Evolutionary conservation across 2,329 filamentous ascomycete species (phyloP), one percentile per base, ranked within the genome.

Genomic region (Colletotrichum navitas): DNA sequence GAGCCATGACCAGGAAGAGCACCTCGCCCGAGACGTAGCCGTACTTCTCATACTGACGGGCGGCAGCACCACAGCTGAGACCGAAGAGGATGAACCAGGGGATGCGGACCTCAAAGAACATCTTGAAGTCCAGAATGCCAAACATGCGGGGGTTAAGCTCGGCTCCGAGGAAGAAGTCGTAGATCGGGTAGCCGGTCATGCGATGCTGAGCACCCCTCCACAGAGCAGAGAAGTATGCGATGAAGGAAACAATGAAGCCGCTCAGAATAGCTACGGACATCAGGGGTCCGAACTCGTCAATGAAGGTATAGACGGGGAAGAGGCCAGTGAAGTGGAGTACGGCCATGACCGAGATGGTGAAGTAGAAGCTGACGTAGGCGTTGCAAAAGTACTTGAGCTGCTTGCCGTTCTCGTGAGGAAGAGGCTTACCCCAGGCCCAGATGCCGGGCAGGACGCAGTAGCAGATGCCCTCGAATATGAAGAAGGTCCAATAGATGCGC

Each of bases 371-470:
- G 83, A 86, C 89, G 77, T 95, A 91, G 73, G 91, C 96, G 55
- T 94, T 97, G 88, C 96, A 99, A 85, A 95, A 98, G 87, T 99
- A 99, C 74, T 88, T 88, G 71, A 99, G 88, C 84, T 97, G 93
- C 87, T 95, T 93, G 78, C 94, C 94, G 71, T 91, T 91, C 77
- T 92, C 87, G 79, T 97, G 93, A 29, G 92, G 89, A 56, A 99
- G 89, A 59, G 95, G 92, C 84, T 97, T 97, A 76, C 96, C 96
- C 79, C 94, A 93, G 71, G 91, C 90, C 83, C 91, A 95, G 73
- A 99, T 91, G 74, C 96, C 96, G 2, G 96, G 96, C 78, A 98
- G 89, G 71, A 91, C 84, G 78, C 95, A 89, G 84, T 99, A 99
- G 80, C 92, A 93, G 51, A 90, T 85, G 68, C 87, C 93, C 84